phyloP scores from a whole-genome alignment of 352 stramenopile genomes.

The Sclerospora graminicola region DNA sequence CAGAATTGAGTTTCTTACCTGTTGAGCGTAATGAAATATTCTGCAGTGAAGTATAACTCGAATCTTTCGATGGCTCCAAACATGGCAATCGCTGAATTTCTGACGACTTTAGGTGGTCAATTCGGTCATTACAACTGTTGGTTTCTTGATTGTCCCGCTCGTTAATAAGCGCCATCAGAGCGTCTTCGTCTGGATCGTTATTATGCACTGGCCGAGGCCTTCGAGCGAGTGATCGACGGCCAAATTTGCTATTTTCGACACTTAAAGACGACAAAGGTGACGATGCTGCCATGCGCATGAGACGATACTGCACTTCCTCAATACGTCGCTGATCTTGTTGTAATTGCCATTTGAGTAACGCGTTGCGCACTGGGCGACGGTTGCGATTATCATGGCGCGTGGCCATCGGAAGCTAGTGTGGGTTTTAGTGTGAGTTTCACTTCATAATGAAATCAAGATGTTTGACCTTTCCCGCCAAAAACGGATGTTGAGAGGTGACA shows the following conservation, averaged over 20 bases:
- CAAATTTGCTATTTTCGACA: conserved; percentile 2
- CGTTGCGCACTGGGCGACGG: conserved; percentile 16
- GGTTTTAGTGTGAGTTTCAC: background rate
- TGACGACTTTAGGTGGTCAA: conserved; percentile 5
- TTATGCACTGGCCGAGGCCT: conserved; percentile 2
- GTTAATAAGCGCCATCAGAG: conserved; percentile 29
- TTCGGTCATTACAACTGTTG: conserved; percentile 6
- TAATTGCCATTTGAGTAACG: conserved; percentile 22
- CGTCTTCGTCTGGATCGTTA: conserved; percentile 26
- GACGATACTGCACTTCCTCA: conserved; percentile 8
- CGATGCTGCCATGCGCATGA: conserved; percentile 14
- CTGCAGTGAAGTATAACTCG: conserved; percentile 3
- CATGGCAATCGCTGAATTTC: too few species aligned
- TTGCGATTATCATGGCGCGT: conserved; percentile 8
- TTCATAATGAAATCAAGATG: conserved; percentile 14
- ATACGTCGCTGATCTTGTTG: conserved; percentile 16
- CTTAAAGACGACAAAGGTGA: conserved; percentile 4
- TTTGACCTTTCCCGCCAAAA: conserved; percentile 8
- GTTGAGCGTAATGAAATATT: conserved; percentile 6
- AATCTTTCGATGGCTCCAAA: conserved; percentile 3
- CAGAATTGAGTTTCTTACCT: conserved; percentile 17
- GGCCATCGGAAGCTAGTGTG: conserved; percentile 8
- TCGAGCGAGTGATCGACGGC: conserved; percentile 1
- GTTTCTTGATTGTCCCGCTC: conserved; percentile 22
- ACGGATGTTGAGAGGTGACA: too few species aligned